A percentile compares a stretch with the other conserved stretches of the same genome.
These are phyloP conservation scores for Metschnikowia continentalis DNA, from an alignment of 805 yeast species.

Conservation along the genomic window DNA sequence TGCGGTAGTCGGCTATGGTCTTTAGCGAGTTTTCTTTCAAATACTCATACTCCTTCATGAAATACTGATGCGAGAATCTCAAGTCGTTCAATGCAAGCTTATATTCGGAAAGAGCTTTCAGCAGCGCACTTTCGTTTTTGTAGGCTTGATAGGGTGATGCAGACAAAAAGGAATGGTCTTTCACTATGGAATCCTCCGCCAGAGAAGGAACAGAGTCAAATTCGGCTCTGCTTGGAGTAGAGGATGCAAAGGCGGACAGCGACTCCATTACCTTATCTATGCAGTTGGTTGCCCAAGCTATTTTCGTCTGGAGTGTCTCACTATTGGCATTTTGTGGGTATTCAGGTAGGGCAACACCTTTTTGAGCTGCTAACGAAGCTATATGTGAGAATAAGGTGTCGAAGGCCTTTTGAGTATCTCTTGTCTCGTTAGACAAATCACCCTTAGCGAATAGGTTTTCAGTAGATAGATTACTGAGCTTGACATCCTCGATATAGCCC, in stretches of 20 bases:
- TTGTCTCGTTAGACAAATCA: neutral
- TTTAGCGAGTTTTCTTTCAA: slow-evolving; percentile 55
- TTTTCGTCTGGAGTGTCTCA: slow-evolving; percentile 22
- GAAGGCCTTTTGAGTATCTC: slow-evolving; percentile 20
- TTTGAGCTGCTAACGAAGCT: slow-evolving; percentile 44
- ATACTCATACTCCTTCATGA: slow-evolving; percentile 63
- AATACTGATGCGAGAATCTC: slow-evolving; percentile 65
- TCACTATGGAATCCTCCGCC: slow-evolving; percentile 21
- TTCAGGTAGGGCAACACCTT: slow-evolving; percentile 37
- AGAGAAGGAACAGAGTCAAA: slow-evolving; percentile 1
- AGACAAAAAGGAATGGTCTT: slow-evolving; percentile 28
- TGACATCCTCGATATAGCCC: slow-evolving; percentile 46
- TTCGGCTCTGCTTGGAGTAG: slow-evolving; percentile 6
- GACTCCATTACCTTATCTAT: slow-evolving; percentile 30
- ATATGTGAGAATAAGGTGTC: slow-evolving; percentile 46
- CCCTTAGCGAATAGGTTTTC: slow-evolving; percentile 6
- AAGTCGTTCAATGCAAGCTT: slow-evolving; percentile 64
- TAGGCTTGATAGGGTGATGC: slow-evolving; percentile 20
- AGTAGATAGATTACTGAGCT: slow-evolving; percentile 14
- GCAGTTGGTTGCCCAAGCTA: slow-evolving; percentile 38
- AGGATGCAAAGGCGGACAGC: neutral
- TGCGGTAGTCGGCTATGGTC: slow-evolving; percentile 50
- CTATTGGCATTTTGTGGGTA: slow-evolving; percentile 10
- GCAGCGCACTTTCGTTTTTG: slow-evolving; percentile 8
- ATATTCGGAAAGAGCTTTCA: slow-evolving; percentile 30